Evolutionary conservation across 495 filamentous ascomycete species (phyloP).

Genomic region (Podospora anserina): DNA sequence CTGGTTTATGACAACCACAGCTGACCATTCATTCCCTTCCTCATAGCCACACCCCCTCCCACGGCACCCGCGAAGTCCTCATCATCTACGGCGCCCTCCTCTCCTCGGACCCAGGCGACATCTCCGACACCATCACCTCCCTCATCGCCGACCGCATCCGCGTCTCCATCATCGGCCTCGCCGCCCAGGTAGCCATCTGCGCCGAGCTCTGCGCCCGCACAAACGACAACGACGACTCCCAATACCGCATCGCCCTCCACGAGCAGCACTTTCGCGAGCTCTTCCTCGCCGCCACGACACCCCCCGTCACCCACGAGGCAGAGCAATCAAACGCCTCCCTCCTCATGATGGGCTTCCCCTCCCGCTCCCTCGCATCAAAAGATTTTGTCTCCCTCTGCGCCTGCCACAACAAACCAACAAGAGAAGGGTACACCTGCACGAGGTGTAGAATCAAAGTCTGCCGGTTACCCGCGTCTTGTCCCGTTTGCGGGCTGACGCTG

Average conservation of each 20-base stretch:
- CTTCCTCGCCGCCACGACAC: slow-evolving; percentile 83
- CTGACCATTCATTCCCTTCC: slow-evolving; percentile 6
- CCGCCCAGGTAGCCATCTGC: slow-evolving; percentile 89
- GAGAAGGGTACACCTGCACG: slow-evolving; percentile 89
- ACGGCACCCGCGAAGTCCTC: slow-evolving; percentile 89
- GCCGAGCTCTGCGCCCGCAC: slow-evolving; percentile 81
- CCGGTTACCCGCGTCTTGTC: slow-evolving; percentile 85
- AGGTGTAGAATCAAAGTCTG: slow-evolving; percentile 88
- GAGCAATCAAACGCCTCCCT: slow-evolving; percentile 70
- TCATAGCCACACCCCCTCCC: slow-evolving; percentile 76
- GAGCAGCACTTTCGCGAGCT: slow-evolving; percentile 87
- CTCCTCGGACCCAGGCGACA: slow-evolving; percentile 89
- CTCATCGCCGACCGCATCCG: slow-evolving; percentile 78
- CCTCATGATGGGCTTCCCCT: slow-evolving; percentile 99
- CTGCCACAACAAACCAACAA: slow-evolving; percentile 79
- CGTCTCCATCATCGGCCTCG: slow-evolving; percentile 82
- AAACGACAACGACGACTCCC: slow-evolving; percentile 70
- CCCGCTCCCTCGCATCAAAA: slow-evolving; percentile 69
- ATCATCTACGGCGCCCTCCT: slow-evolving; percentile 89
- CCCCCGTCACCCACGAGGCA: slow-evolving; percentile 65
- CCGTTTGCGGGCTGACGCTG: slow-evolving; percentile 85
- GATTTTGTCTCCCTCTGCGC: slow-evolving; percentile 73
- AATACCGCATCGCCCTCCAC: slow-evolving; percentile 80
- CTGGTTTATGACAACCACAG: neutral
- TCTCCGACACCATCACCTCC: slow-evolving; percentile 78